Conservation (phyloP, 257 asterid genomes). For the Linaria vulgaris region DNA sequence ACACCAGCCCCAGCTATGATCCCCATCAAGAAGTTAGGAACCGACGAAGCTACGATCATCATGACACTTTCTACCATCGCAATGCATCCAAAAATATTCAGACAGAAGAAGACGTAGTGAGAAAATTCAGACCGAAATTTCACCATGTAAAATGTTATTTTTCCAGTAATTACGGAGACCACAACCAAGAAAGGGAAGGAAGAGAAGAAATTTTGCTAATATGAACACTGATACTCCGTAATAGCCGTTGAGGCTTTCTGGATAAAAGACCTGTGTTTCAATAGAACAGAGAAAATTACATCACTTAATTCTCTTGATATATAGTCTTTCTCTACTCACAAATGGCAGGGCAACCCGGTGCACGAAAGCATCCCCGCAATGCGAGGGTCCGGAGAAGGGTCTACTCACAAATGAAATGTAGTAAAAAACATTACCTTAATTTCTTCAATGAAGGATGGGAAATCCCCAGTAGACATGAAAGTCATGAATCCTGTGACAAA, state of each 20-base stretch:
- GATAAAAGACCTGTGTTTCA: conserved; percentile 56
- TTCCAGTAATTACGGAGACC: conserved; percentile 58
- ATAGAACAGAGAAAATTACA: not conserved
- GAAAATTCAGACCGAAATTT: conserved; percentile 56
- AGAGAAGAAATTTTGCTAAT: conserved; percentile 76
- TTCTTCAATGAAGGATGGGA: conserved; percentile 92
- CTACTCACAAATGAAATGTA: too few relatives aligned
- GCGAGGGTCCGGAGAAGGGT: too few relatives aligned
- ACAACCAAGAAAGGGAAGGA: conserved; percentile 78
- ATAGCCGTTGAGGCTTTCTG: conserved; percentile 85
- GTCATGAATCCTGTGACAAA: conserved; percentile 90
- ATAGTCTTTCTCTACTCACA: too few relatives aligned
- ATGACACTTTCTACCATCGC: conserved; percentile 91
- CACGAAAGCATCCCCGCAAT: too few relatives aligned
- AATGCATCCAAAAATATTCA: conserved; percentile 74
- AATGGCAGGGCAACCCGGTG: too few relatives aligned
- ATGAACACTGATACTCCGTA: conserved; percentile 80
- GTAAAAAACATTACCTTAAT: conserved; percentile 90
- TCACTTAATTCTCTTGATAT: not conserved
- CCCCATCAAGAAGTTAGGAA: conserved; percentile 94
- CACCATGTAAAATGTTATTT: conserved; percentile 79
- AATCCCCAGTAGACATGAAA: conserved; percentile 96
- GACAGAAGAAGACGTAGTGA: conserved; percentile 64
- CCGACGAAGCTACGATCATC: conserved; percentile 92
- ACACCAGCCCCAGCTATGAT: conserved; percentile 92